Percentiles rank a stretch among this genome's conserved stretches.
These are phyloP conservation scores for Verbena officinalis DNA, from an alignment of 257 asterid species.

Conservation along the genomic window DNA sequence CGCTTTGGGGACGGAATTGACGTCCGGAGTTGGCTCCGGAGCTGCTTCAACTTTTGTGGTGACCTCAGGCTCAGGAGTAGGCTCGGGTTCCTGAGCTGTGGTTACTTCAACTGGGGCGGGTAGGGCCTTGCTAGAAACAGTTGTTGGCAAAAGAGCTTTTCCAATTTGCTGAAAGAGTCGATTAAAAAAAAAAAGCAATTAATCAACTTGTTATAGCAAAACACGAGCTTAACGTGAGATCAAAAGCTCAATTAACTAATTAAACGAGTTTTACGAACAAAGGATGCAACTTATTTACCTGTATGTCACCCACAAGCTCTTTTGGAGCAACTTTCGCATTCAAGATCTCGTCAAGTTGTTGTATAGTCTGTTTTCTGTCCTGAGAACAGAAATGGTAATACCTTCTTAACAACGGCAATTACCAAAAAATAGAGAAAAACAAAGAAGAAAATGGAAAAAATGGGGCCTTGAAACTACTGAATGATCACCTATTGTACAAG, in stretches of 20 bases:
- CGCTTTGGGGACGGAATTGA: constrained; percentile 60
- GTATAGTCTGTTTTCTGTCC: constrained; percentile 87
- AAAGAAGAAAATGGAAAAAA: no score
- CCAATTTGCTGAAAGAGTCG: constrained; percentile 68
- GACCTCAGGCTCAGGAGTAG: constrained; percentile 33
- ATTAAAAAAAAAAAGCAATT: neutral
- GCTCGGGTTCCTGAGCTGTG: constrained; percentile 47
- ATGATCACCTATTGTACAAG: no score
- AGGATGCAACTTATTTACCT: constrained; percentile 44
- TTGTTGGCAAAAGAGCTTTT: constrained; percentile 75
- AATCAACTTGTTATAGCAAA: no score
- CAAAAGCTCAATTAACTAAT: no score
- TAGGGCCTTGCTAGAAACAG: constrained; percentile 54
- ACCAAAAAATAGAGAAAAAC: no score
- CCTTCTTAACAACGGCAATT: neutral
- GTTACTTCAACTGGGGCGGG: constrained; percentile 60
- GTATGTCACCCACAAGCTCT: constrained; percentile 86
- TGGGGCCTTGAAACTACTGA: no score
- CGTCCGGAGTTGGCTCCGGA: constrained; percentile 45
- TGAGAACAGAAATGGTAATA: constrained; percentile 41
- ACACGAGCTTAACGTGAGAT: neutral
- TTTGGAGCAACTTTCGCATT: constrained; percentile 71
- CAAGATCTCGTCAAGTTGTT: constrained; percentile 70
- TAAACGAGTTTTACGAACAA: neutral
- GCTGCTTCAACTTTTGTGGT: constrained; percentile 47